These are phyloP conservation scores for Parsonsia alboflavescens DNA, from an alignment of 257 asterid genomes.

Conservation along the genomic window DNA sequence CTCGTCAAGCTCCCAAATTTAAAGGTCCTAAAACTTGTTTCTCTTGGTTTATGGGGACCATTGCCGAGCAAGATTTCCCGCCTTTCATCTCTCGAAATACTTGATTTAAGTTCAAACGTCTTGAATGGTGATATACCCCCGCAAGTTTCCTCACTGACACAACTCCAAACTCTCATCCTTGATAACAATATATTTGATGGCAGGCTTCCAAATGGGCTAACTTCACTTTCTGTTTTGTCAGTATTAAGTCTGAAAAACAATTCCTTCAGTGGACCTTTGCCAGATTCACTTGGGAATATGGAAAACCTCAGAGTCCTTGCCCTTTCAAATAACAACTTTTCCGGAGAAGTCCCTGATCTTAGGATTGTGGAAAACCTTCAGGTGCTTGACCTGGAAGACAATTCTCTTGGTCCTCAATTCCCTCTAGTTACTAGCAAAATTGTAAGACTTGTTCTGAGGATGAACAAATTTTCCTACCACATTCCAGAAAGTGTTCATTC, in stretches of 20 bases:
- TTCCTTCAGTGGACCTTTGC: constrained; percentile 50
- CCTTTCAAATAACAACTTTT: constrained; percentile 61
- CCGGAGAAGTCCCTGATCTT: constrained; percentile 75
- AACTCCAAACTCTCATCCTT: constrained; percentile 61
- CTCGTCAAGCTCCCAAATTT: constrained; percentile 51
- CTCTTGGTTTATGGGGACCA: constrained; percentile 80
- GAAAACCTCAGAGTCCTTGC: constrained; percentile 56
- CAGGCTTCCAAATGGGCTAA: constrained; percentile 42
- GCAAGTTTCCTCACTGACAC: constrained; percentile 35
- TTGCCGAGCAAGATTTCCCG: constrained; percentile 46
- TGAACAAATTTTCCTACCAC: constrained; percentile 55
- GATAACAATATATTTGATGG: constrained; percentile 68
- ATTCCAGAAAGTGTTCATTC: constrained; percentile 59
- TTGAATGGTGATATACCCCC: constrained; percentile 48
- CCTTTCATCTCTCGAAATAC: constrained; percentile 62
- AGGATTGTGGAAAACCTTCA: constrained; percentile 60
- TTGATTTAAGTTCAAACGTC: constrained; percentile 77
- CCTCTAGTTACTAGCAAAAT: constrained; percentile 50
- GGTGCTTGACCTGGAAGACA: constrained; percentile 58
- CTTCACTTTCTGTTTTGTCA: constrained; percentile 51
- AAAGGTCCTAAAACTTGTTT: constrained; percentile 75
- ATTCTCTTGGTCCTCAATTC: constrained; percentile 63
- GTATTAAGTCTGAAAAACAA: constrained; percentile 65
- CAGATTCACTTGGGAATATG: constrained; percentile 45
- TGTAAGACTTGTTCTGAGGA: constrained; percentile 43